Evolutionary conservation across 257 asterid genomes (phyloP).

Genomic region (Gynochthodes officinalis): DNA sequence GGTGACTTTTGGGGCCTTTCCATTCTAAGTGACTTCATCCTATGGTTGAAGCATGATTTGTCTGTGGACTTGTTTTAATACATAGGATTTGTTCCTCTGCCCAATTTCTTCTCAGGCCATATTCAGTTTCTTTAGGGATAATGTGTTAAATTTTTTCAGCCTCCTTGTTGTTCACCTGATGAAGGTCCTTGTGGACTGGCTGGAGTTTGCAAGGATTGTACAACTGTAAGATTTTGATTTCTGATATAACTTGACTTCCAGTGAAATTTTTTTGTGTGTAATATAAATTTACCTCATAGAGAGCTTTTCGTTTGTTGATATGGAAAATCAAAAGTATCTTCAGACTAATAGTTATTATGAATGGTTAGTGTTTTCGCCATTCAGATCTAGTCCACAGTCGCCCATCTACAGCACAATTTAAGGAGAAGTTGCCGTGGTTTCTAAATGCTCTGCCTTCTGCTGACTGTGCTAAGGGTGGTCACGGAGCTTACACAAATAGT

Average conservation of each 20-base stretch:
- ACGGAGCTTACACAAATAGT: slow-evolving; percentile 80
- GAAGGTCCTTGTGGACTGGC: slow-evolving; percentile 67
- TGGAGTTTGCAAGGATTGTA: slow-evolving; percentile 76
- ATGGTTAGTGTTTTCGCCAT: slow-evolving; percentile 76
- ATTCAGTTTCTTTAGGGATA: neutral
- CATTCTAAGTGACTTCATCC: too few species aligned
- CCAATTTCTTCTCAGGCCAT: neutral
- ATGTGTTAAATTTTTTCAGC: slow-evolving; percentile 46
- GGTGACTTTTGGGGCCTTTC: too few species aligned
- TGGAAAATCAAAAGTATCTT: neutral
- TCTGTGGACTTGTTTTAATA: neutral
- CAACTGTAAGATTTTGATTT: slow-evolving; percentile 61
- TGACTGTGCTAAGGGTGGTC: slow-evolving; percentile 95
- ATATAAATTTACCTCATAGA: neutral
- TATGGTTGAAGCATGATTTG: too few species aligned
- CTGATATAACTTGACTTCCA: neutral
- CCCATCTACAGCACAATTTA: slow-evolving; percentile 76
- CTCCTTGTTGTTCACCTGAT: slow-evolving; percentile 76
- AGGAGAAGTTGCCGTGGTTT: slow-evolving; percentile 92
- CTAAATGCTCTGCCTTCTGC: slow-evolving; percentile 87
- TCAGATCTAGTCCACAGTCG: slow-evolving; percentile 79
- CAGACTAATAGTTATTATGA: slow-evolving; percentile 28
- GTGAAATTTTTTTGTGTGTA: neutral
- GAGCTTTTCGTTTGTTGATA: neutral
- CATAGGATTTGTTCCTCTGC: neutral